Base-by-base conservation (phyloP, 2,329 filamentous ascomycete genomes). In the Spiromastix sp. region DNA sequence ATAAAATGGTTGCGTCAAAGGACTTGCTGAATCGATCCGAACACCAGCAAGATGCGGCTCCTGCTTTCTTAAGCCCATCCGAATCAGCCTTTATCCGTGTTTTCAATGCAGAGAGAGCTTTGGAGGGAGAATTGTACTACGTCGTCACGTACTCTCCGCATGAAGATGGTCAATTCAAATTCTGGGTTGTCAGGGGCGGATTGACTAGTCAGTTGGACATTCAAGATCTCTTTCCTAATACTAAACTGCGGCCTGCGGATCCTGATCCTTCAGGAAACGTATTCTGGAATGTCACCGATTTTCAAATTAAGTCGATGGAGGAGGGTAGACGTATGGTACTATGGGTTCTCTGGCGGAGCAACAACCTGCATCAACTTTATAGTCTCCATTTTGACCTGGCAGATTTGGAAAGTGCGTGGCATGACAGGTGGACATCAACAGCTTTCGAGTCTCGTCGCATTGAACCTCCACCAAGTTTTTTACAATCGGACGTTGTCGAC, bases 141-240 rank as follows among this genome's bases (percentile, higher is more conserved):
- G 73, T 89, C 35, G 77, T 85, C 24, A 89, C 85, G 6, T 94
- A 86, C 57, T 95, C 87, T 8, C 89, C 91, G 1, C 77, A 91
- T 43, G 82, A 86, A 19, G 74, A 79, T 26, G 83, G 91, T 22
- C 81, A 89, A 53, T 96, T 98, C 70, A 96, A 94, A 57, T 87
- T 98, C 54, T 98, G 87, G 85, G 74, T 74, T 35, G 73, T 81
- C 12, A 74, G 78, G 45, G 74, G 79, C 35, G 72, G 60, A n/a
- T 72, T 47, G 69, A 81, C 48, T 44, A 63, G 47, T 45, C 61
- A 44, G 2, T 56, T 85, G 13, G 68, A 77, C 6, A 67, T 93
- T 10, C 72, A 77, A 42, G 85, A 93, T 47, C 63, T 85, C 15
- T 86, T 83, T 46, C 72, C 81, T 0, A 67, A 71, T 8, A 52